A percentile compares a stretch with the other conserved stretches of the same genome.
Conservation (phyloP, 345 rosid species). For the Boechera divaricarpa region DNA sequence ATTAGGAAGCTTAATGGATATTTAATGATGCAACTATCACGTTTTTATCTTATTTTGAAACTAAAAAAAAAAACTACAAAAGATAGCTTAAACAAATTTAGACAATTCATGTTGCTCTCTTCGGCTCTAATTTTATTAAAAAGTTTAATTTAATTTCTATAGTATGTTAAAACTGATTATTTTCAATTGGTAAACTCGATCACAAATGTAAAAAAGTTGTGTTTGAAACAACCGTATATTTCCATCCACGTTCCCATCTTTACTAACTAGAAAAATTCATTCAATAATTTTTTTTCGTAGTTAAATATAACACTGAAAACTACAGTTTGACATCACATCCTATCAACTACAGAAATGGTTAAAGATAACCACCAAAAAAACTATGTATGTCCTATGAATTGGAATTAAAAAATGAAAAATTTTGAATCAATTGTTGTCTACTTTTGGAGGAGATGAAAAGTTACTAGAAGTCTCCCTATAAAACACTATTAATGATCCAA, state of each 20-base stretch:
- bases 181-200: not conserved
- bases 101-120: not conserved
- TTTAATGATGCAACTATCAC: constrained; percentile 4
- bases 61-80: not conserved
- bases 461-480: not conserved
- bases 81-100: not conserved
- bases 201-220: too few relatives aligned
- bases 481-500: not conserved
- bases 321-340: not conserved
- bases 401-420: not conserved
- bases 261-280: not conserved
- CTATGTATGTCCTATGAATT: not conserved
- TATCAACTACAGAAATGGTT: not conserved
- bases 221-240: too few relatives aligned
- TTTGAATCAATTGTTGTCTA: not conserved
- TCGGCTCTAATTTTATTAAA: too few relatives aligned
- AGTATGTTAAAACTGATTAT: not conserved
- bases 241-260: too few relatives aligned
- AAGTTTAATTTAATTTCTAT: not conserved
- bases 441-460: not conserved
- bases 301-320: not conserved
- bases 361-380: not conserved
- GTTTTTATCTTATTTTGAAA: too few relatives aligned
- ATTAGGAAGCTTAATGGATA: not conserved
- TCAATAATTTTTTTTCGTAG: not conserved